Percentiles rank a stretch among this genome's conserved stretches.
Conservation (phyloP, 306 rosid species). For the Senna siamea region DNA sequence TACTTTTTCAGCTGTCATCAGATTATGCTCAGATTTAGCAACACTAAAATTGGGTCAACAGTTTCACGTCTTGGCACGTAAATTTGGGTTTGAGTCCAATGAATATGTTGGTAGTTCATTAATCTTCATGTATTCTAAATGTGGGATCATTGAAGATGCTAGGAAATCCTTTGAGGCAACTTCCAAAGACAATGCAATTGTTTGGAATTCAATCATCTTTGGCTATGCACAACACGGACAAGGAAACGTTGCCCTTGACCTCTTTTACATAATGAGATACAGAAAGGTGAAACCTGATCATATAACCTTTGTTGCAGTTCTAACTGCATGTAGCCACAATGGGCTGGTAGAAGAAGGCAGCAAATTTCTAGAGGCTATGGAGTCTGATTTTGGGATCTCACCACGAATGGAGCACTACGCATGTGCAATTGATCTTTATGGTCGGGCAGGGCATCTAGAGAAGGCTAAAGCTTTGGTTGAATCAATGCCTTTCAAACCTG, state of each 20-base stretch:
- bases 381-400: slow-evolving; percentile 58
- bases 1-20: slow-evolving; percentile 67
- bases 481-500: slow-evolving; percentile 73
- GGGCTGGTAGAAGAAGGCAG: slow-evolving; percentile 78
- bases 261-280: slow-evolving; percentile 66
- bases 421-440: slow-evolving; percentile 77
- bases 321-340: slow-evolving; percentile 84
- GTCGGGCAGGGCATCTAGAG: slow-evolving; percentile 67
- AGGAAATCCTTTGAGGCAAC: slow-evolving; percentile 67
- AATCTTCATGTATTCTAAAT: slow-evolving; percentile 87
- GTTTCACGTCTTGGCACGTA: slow-evolving; percentile 63
- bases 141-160: slow-evolving; percentile 87
- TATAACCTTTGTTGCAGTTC: slow-evolving; percentile 82
- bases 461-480: slow-evolving; percentile 70
- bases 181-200: slow-evolving; percentile 55
- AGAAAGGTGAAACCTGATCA: slow-evolving; percentile 76
- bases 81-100: slow-evolving; percentile 61
- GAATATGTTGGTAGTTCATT: slow-evolving; percentile 76
- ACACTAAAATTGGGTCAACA: slow-evolving; percentile 77
- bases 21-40: slow-evolving; percentile 79
- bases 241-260: slow-evolving; percentile 65
- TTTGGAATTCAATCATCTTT: slow-evolving; percentile 86
- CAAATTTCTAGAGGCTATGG: slow-evolving; percentile 57
- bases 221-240: slow-evolving; percentile 88
- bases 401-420: slow-evolving; percentile 82